A percentile compares a stretch with the other conserved stretches of the same genome.
These are phyloP conservation scores for Knoxia roxburghii DNA, from an alignment of 257 asterid genomes.

Conservation along the genomic window DNA sequence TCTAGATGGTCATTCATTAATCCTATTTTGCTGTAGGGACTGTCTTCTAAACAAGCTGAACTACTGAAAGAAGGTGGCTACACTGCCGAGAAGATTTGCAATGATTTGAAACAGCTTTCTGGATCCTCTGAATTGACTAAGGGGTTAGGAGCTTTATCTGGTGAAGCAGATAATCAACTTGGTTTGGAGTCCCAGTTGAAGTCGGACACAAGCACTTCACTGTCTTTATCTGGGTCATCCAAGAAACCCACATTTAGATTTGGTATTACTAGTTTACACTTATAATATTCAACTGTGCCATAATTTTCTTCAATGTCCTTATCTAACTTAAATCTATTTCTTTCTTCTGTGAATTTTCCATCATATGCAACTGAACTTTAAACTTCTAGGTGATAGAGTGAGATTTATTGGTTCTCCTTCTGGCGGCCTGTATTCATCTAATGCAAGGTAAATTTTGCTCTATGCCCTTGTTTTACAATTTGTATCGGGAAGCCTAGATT, in stretches of 20 bases:
- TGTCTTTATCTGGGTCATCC: conserved; percentile 35
- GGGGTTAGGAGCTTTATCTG: conserved; percentile 39
- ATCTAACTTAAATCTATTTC: conserved; percentile 6
- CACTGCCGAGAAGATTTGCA: conserved; percentile 42
- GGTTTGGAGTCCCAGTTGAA: conserved; percentile 42
- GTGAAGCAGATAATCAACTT: conserved; percentile 40
- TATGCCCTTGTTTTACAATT: background rate
- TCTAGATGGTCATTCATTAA: background rate
- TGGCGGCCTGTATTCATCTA: conserved; percentile 42
- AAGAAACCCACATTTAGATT: conserved; percentile 45
- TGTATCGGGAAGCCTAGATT: background rate
- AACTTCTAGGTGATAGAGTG: conserved; percentile 69
- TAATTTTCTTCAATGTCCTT: background rate
- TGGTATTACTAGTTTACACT: conserved; percentile 33
- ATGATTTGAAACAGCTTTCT: conserved; percentile 38
- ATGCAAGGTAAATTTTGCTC: conserved; percentile 40
- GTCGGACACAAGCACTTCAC: conserved; percentile 38
- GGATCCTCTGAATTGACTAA: conserved; percentile 49
- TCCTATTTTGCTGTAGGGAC: conserved; percentile 37
- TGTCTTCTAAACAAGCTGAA: conserved; percentile 65
- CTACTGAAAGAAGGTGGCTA: conserved; percentile 49
- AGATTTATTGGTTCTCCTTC: conserved; percentile 66
- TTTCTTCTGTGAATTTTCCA: conserved; percentile 11
- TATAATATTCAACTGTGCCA: conserved; percentile 2
- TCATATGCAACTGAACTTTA: conserved; percentile 19